Conservation (phyloP, 1,284 basidiomycete genomes). For the Fomitopsis pinicola region DNA sequence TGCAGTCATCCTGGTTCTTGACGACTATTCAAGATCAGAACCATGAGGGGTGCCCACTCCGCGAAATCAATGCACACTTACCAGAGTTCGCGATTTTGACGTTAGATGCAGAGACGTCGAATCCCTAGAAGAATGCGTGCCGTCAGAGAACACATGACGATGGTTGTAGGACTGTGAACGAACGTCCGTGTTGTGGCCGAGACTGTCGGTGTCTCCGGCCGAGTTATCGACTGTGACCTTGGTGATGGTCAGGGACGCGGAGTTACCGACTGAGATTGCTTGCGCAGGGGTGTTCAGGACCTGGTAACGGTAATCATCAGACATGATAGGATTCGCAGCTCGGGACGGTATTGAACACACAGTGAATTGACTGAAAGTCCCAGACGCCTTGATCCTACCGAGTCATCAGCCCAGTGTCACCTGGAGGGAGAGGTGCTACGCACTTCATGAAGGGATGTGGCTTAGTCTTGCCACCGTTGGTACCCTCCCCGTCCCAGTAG, state of each 20-base stretch:
- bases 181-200: slow-evolving; percentile 5
- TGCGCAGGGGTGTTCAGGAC: background rate
- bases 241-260: background rate
- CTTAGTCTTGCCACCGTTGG: slow-evolving; percentile 34
- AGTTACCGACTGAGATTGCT: slow-evolving; percentile 2
- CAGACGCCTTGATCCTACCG: slow-evolving; percentile 49
- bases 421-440: background rate
- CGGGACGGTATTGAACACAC: background rate
- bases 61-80: background rate
- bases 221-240: slow-evolving; percentile 1
- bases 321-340: background rate
- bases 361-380: slow-evolving; percentile 31
- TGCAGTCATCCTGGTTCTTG: slow-evolving; percentile 51
- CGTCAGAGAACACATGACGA: background rate
- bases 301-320: background rate
- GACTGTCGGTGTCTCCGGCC: background rate
- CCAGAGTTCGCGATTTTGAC: slow-evolving; percentile 1
- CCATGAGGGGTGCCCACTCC: background rate
- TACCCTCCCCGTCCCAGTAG: slow-evolving; percentile 33
- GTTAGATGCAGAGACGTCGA: slow-evolving; percentile 3
- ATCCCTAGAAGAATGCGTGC: background rate
- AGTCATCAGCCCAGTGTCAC: slow-evolving; percentile 1
- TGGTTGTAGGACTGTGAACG: background rate
- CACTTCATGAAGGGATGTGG: slow-evolving; percentile 36
- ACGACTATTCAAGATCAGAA: background rate